These are phyloP conservation scores for Candida glucosophila DNA, from an alignment of 1,139 yeast species.

Conservation along the genomic window DNA sequence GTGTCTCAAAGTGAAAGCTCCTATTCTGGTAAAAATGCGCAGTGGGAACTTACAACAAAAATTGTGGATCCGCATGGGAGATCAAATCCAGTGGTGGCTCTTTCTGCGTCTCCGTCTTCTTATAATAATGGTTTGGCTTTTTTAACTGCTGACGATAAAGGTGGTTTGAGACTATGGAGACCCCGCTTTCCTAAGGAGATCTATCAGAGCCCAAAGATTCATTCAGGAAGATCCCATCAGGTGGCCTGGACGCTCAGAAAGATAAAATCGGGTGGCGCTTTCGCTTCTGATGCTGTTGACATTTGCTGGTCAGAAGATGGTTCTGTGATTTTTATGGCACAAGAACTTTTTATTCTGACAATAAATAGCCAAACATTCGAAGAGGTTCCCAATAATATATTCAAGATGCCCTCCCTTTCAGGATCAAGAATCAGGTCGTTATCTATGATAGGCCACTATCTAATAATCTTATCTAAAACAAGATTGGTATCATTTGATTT, in stretches of 20 bases:
- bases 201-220: slow-evolving; percentile 18
- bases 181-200: slow-evolving; percentile 42
- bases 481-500: slow-evolving; percentile 60
- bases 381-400: slow-evolving; percentile 37
- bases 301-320: slow-evolving; percentile 72
- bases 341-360: slow-evolving; percentile 53
- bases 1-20: slow-evolving; percentile 22
- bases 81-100: slow-evolving; percentile 45
- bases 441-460: slow-evolving; percentile 43
- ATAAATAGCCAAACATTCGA: slow-evolving; percentile 54
- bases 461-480: slow-evolving; percentile 61
- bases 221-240: slow-evolving; percentile 34
- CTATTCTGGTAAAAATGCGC: slow-evolving; percentile 23
- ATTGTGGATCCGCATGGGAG: slow-evolving; percentile 82
- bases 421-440: slow-evolving; percentile 61
- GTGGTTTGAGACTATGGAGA: slow-evolving; percentile 83
- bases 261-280: slow-evolving; percentile 33
- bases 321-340: slow-evolving; percentile 64
- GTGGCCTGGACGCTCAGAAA: slow-evolving; percentile 51
- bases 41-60: slow-evolving; percentile 75
- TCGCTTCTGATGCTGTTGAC: slow-evolving; percentile 35
- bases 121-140: slow-evolving; percentile 53
- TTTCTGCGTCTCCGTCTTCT: slow-evolving; percentile 48
- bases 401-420: slow-evolving; percentile 47
- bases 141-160: slow-evolving; percentile 72